A percentile compares a stretch with the other conserved stretches of the same genome.
Evolutionary conservation across 2,329 filamentous ascomycete genomes (phyloP).

Genomic region (Nannizziopsis arthrosporioides): DNA sequence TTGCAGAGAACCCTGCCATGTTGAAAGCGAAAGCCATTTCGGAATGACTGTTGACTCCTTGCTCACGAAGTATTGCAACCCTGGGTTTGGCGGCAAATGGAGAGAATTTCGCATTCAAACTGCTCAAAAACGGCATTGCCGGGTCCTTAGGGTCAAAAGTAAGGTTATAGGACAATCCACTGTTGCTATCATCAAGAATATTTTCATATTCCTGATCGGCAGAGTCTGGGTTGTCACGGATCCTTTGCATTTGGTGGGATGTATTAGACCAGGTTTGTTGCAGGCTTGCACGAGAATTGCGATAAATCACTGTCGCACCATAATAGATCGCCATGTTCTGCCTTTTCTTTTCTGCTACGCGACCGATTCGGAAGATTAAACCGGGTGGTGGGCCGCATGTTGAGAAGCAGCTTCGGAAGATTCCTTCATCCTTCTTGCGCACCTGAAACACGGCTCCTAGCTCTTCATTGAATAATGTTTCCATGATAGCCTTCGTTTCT

Average conservation of each 20-base stretch:
- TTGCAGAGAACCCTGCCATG: constrained; percentile 75
- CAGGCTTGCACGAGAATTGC: constrained; percentile 57
- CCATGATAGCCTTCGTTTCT: constrained; percentile 53
- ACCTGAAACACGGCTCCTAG: constrained; percentile 94
- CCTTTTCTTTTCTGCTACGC: constrained; percentile 54
- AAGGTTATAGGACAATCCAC: constrained; percentile 73
- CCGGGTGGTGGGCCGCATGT: constrained; percentile 75
- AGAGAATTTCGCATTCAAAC: constrained; percentile 45
- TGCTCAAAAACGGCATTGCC: constrained; percentile 56
- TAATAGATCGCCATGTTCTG: constrained; percentile 69
- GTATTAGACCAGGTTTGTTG: constrained; percentile 84
- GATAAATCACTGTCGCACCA: constrained; percentile 55
- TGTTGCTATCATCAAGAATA: constrained; percentile 63
- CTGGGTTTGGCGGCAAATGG: constrained; percentile 54
- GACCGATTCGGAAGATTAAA: constrained; percentile 72
- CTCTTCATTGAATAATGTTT: constrained; percentile 88
- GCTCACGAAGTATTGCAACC: constrained; percentile 87
- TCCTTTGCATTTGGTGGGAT: constrained; percentile 79
- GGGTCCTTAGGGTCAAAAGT: constrained; percentile 69
- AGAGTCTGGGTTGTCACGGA: constrained; percentile 77
- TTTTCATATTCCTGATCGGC: constrained; percentile 72
- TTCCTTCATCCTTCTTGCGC: constrained; percentile 66
- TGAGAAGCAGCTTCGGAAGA: constrained; percentile 82
- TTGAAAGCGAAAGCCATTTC: constrained; percentile 97
- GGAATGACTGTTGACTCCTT: constrained; percentile 90